These are phyloP conservation scores for Schizophyllum commune DNA, from an alignment of 1,284 basidiomycete species.

Conservation along the genomic window DNA sequence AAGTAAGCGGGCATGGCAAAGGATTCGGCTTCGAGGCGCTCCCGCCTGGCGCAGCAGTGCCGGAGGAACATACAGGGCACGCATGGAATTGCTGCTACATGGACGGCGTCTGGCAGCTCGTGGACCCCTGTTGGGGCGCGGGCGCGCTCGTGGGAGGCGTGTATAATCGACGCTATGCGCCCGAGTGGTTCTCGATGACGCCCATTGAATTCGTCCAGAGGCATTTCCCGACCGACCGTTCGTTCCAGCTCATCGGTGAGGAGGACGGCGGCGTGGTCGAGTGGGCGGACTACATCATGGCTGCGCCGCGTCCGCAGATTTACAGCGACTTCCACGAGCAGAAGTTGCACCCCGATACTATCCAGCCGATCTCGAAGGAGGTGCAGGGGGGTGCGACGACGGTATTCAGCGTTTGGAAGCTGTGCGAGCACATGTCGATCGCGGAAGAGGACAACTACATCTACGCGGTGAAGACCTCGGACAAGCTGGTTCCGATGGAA, in stretches of 20 bases:
- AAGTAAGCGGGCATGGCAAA: slow-evolving; percentile 38
- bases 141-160: slow-evolving; percentile 26
- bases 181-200: slow-evolving; percentile 32
- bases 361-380: slow-evolving; percentile 25
- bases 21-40: slow-evolving; percentile 31
- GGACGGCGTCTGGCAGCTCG: slow-evolving; percentile 34
- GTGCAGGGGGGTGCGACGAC: slow-evolving; percentile 26
- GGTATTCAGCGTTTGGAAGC: slow-evolving; percentile 32
- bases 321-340: slow-evolving; percentile 27
- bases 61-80: slow-evolving; percentile 24
- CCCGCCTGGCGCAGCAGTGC: slow-evolving; percentile 22
- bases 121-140: slow-evolving; percentile 40
- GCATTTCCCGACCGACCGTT: slow-evolving; percentile 34
- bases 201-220: slow-evolving; percentile 31
- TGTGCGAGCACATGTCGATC: slow-evolving; percentile 37
- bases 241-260: slow-evolving; percentile 31
- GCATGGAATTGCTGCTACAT: slow-evolving; percentile 39
- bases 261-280: slow-evolving; percentile 28
- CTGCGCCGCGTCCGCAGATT: slow-evolving; percentile 26
- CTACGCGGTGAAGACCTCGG: slow-evolving; percentile 12
- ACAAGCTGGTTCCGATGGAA: slow-evolving; percentile 17
- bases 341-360: slow-evolving; percentile 25
- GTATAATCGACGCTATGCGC: slow-evolving; percentile 26
- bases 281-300: slow-evolving; percentile 37
- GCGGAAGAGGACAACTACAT: slow-evolving; percentile 33